These are phyloP conservation scores for Xanthoparmelia taractica DNA, from an alignment of 495 filamentous ascomycete species.

Conservation along the genomic window DNA sequence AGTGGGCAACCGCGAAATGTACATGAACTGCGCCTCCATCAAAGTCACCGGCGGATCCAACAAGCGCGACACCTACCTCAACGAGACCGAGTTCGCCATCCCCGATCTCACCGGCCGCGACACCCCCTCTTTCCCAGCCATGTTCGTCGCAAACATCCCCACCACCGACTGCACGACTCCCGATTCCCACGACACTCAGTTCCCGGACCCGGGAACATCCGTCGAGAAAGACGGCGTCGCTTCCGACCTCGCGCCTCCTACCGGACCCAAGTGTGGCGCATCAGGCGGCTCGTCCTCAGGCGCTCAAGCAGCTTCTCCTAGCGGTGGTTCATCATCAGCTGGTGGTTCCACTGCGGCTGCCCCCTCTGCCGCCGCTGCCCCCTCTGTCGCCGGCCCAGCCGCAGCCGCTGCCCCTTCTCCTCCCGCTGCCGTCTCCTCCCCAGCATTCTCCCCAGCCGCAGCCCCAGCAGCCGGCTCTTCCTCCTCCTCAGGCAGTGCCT, in stretches of 20 bases:
- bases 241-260: not conserved
- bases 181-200: conserved; percentile 24
- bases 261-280: not conserved
- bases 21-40: conserved; percentile 52
- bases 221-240: conserved; percentile 13
- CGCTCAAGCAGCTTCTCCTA: not conserved
- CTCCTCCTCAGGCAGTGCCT: not conserved
- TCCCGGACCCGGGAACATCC: conserved; percentile 22
- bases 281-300: not conserved
- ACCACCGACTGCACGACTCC: conserved; percentile 29
- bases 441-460: not conserved
- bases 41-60: conserved; percentile 38
- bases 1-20: conserved; percentile 52
- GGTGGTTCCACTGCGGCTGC: not conserved
- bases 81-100: conserved; percentile 4
- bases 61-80: conserved; percentile 30
- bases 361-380: not conserved
- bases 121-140: conserved; percentile 34
- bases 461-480: not conserved
- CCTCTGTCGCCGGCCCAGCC: not conserved
- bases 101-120: conserved; percentile 20
- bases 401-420: not conserved
- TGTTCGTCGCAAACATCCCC: conserved; percentile 54
- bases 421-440: not conserved
- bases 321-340: not conserved